Evolutionary conservation across 1,284 basidiomycete species (phyloP).

Genomic region (Cryptococcus neoformans): DNA sequence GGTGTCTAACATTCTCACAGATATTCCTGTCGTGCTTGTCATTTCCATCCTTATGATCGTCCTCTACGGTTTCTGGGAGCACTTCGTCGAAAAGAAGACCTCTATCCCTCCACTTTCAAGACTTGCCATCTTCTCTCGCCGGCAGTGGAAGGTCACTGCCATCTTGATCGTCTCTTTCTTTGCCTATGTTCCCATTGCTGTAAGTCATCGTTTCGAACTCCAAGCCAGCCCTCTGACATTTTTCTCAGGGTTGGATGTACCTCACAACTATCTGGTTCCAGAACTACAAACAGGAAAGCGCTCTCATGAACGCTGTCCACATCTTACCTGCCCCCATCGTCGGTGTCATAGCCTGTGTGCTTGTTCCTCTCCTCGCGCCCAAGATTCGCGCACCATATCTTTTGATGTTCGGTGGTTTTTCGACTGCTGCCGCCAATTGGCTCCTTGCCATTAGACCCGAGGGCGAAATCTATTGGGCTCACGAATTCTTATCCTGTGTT

Average conservation of each 20-base stretch:
- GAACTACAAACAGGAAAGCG: constrained; percentile 17
- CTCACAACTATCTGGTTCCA: constrained; percentile 27
- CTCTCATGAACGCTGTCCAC: constrained; percentile 24
- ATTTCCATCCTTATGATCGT: constrained; percentile 60
- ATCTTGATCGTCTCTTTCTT: constrained; percentile 26
- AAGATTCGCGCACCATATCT: constrained; percentile 26
- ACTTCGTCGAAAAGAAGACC: constrained; percentile 41
- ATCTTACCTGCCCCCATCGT: constrained; percentile 52
- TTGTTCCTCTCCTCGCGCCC: constrained; percentile 19
- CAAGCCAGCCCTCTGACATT: not conserved
- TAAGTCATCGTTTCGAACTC: not conserved
- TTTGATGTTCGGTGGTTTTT: constrained; percentile 15
- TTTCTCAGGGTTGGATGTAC: constrained; percentile 13
- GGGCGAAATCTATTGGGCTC: constrained; percentile 32
- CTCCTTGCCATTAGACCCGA: constrained; percentile 31
- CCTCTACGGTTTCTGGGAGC: constrained; percentile 57
- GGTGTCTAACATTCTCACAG: constrained; percentile 9
- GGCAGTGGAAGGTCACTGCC: constrained; percentile 21
- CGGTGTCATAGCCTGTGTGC: constrained; percentile 28
- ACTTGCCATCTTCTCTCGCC: constrained; percentile 22
- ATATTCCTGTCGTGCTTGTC: constrained; percentile 58
- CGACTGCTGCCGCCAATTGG: constrained; percentile 18
- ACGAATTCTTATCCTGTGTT: constrained; percentile 28
- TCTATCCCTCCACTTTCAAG: constrained; percentile 32
- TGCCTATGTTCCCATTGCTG: constrained; percentile 21